Conservation (phyloP, 2,329 filamentous ascomycete genomes). For the Alternaria arbusti region DNA sequence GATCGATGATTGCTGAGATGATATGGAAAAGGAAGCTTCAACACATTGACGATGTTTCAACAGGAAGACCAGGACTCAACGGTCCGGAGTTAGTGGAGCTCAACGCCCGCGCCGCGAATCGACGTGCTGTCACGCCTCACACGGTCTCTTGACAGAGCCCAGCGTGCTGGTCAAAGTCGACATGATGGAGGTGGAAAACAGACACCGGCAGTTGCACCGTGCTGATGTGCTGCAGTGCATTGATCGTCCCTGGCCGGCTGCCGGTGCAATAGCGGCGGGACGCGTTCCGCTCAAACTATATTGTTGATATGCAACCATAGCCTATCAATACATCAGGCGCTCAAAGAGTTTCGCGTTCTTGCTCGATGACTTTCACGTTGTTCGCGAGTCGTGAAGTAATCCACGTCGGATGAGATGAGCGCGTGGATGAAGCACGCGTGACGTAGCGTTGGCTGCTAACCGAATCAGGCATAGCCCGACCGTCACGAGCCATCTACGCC, state of each 20-base stretch:
- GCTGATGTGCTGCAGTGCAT: not conserved
- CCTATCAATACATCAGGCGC: not conserved
- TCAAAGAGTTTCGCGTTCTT: too few relatives aligned
- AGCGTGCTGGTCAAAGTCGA: not conserved
- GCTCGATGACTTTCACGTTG: not conserved
- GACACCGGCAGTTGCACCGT: not conserved
- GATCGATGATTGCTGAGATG: constrained; percentile 6
- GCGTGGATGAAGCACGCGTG: constrained; percentile 12
- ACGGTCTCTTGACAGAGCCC: not conserved
- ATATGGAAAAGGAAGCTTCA: not conserved
- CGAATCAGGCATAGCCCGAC: constrained; percentile 2
- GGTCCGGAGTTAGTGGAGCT: not conserved
- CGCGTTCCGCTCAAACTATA: not conserved
- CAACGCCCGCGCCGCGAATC: not conserved
- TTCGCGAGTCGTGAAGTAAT: not conserved
- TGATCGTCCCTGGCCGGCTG: not conserved
- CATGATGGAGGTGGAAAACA: not conserved
- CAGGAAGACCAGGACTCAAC: not conserved
- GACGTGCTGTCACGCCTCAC: not conserved
- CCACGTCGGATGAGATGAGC: constrained; percentile 7
- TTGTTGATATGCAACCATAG: not conserved
- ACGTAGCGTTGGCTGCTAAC: constrained; percentile 3
- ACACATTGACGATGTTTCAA: not conserved
- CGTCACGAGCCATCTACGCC: constrained; percentile 20
- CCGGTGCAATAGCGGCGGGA: not conserved